Percentiles rank a stretch among this genome's conserved stretches.
Conservation (phyloP, 305 asterid species). For the Lippia alba region DNA sequence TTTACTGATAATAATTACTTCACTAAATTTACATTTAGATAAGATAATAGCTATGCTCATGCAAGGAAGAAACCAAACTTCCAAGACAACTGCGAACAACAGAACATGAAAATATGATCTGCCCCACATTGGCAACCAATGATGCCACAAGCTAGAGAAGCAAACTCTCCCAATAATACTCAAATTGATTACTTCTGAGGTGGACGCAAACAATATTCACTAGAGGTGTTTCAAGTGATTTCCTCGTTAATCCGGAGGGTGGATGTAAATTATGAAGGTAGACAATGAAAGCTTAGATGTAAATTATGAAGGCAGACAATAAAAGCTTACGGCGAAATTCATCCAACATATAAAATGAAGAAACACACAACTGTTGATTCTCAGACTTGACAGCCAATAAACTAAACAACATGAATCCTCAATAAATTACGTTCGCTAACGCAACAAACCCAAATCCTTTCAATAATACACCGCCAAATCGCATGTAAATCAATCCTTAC, state of each 20-base stretch:
- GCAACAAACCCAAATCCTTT: background rate
- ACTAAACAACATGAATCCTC: slow-evolving; percentile 4
- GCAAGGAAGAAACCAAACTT: slow-evolving; percentile 15
- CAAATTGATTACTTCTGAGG: background rate
- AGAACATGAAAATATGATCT: background rate
- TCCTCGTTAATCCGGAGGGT: background rate
- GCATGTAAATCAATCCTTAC: slow-evolving; percentile 1
- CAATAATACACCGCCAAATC: slow-evolving; percentile 6
- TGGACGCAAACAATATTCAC: background rate
- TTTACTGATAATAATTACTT: slow-evolving; percentile 10
- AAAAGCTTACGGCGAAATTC: background rate
- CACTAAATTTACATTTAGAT: slow-evolving; percentile 8
- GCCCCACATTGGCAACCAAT: too few species aligned
- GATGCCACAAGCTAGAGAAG: background rate
- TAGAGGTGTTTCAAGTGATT: background rate
- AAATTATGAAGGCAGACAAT: background rate
- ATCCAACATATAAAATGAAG: background rate
- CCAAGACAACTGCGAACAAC: slow-evolving; percentile 19
- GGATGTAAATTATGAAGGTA: background rate
- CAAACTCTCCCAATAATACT: background rate
- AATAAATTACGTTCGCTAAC: background rate
- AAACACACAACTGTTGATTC: slow-evolving; percentile 8
- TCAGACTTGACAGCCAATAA: background rate
- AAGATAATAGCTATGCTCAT: slow-evolving; percentile 13
- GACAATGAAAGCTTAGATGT: background rate